Evolutionary conservation across 2,329 filamentous ascomycete genomes (phyloP), one percentile per base, ranked within the genome.

Genomic region (Chalara sp.): DNA sequence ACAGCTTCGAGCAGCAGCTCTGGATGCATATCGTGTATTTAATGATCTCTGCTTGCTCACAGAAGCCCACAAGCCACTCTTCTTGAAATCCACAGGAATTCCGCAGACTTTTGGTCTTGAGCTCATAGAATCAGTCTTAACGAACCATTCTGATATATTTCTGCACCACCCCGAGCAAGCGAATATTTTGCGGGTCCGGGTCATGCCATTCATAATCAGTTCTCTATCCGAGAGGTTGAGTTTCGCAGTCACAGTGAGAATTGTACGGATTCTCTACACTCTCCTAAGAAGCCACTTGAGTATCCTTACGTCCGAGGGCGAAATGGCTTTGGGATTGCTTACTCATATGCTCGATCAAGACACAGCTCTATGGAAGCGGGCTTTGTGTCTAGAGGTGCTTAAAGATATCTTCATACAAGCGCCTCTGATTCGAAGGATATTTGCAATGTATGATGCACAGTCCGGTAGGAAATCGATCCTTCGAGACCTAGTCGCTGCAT

Each of bases 261-360:
- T 92, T 32, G 81, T 90, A 32, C 82, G 93, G 47, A 88, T 97
- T 50, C 70, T 96, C 11, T 89, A 92, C 61, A 83, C 92, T 6
- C 72, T 96, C 44, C 73, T 97, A 5, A 84, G 86, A 51, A 79
- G 87, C 49, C 87, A 96, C 63, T 78, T 96, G 53, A 75, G 76
- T 39, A 81, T 89, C 39, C 72, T 97, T 46, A 77, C 84, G 2
- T 75, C 79, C 5, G 90, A 97, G 67, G 91, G 89, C 54, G 88
- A 91, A 47, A 87, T 92, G 62, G 86, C 88, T 1, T 72, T 97
- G 13, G 83, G 86, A 11, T 77, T 95, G 28, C 71, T 97, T 42
- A 95, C 88, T 2, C 87, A 95, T 56, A 79, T 95, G 55, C 76
- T 97, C 11, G 93, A 99, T 62, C 87, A 91, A 47, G 93, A 97